Conservation (phyloP, 2,329 filamentous ascomycete genomes). For the Fusarium gaditjirri region DNA sequence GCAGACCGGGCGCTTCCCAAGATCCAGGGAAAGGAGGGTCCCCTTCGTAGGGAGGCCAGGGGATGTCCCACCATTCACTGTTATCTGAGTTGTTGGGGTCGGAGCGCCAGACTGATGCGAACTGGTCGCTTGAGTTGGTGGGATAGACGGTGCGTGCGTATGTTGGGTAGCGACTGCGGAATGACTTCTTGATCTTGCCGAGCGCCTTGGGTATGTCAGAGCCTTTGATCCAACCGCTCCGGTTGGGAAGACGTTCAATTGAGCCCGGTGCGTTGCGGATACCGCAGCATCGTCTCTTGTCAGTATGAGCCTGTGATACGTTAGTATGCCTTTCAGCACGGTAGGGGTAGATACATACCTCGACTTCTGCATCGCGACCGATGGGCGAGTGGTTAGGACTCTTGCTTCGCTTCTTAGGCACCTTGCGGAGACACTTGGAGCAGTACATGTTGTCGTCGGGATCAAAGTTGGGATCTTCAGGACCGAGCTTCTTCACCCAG, state of each 20-base stretch:
- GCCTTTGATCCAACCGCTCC: constrained; percentile 47
- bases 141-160: constrained; percentile 48
- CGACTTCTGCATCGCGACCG: constrained; percentile 31
- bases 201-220: constrained; percentile 28
- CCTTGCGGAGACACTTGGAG: constrained; percentile 48
- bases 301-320: constrained; percentile 31
- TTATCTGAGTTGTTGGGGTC: constrained; percentile 50
- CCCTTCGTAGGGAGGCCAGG: constrained; percentile 45
- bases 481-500: constrained; percentile 42
- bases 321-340: background rate
- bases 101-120: constrained; percentile 41
- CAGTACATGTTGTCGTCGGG: constrained; percentile 47
- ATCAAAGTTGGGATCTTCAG: constrained; percentile 36
- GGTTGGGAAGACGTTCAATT: constrained; percentile 44
- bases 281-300: constrained; percentile 37
- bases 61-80: constrained; percentile 37
- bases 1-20: constrained; percentile 30
- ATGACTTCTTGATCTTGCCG: constrained; percentile 37
- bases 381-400: constrained; percentile 30
- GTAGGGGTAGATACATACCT: constrained; percentile 14
- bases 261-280: constrained; percentile 43
- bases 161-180: constrained; percentile 39
- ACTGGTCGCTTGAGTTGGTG: constrained; percentile 17
- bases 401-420: constrained; percentile 38
- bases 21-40: constrained; percentile 34